Base-by-base conservation (phyloP, 495 filamentous ascomycete species). In the Neurospora africana region DNA sequence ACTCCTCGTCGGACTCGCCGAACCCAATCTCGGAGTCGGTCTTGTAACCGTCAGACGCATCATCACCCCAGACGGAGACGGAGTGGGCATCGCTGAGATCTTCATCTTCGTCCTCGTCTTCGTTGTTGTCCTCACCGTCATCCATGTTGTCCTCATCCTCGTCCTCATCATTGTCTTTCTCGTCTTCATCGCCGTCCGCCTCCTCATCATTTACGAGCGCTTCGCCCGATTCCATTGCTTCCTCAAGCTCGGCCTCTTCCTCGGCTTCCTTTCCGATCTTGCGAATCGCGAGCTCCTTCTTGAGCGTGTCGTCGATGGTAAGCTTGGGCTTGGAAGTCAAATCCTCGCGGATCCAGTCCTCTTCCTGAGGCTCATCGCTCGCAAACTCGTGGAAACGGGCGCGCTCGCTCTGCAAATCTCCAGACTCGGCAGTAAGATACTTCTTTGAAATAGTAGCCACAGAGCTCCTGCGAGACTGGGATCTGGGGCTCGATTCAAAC, bases 21-120 rank as follows among this genome's bases (percentile, higher is more conserved):
- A 98, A 97, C 3, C 95, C 95, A 74, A 89, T 89, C 82, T 99
- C 95, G 76, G 97, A 93, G 79, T 98, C 95, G n/a, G 94, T 95
- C 75, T 97, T 93, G 75, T 95, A 94, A 13, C 93, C 93, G 77
- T 90, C 91, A 41, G 85, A 85, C n/a, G 80, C 82, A 69, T 92
- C 89, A 72, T 91, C 89, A 58, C 91, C 87, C 68, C 90, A 92
- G 13, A 82, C 86, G 74, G 90, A 89, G 37, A 88, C 87, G 5
- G 86, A 83, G 40, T 82, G 82, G 27, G 78, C 81, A 37, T 83
- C 83, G 41, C 84, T 79, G 2, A 71, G 70, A 3, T 81, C 81
- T 39, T 78, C 79, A 10, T 79, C 78, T 9, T 81, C 78, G 17
- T 80, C 79, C 9, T 84, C 84, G 17, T 80, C 76, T 2, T 85